Base-by-base conservation (phyloP, 2,329 filamentous ascomycete genomes). In the Capronia coronata region DNA sequence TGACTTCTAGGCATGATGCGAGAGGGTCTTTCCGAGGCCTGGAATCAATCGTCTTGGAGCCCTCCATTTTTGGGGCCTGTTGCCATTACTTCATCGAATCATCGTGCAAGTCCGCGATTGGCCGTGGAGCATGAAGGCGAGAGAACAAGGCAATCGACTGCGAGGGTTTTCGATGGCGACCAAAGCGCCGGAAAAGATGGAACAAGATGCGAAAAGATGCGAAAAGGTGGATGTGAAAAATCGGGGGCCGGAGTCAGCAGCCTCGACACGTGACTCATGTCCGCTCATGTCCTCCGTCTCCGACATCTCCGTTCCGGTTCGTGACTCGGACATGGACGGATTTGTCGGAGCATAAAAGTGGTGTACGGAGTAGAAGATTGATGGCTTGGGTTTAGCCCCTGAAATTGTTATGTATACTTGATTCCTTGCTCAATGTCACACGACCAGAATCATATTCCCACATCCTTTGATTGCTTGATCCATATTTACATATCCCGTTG, bases 241-340 rank as follows among this genome's bases (percentile, higher is more conserved):
- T 37, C 34, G 34, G 34, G 6, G n/a, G 14, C 16, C 34, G 34
- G 34, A 9, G 34, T 37, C 18, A 37, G 34, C 34, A 37, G 34
- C 18, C 16, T 19, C 4, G 34, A 6, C 34, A 18, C 16, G 14
- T 18, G 16, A 5, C 8, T 16, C 34, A 34, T 46, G 23, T 39
- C 30, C 43, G 18, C 16, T 25, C 37, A 41, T 27, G 29, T 45
- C 43, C 43, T 30, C 16, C 32, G 38, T 25, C 30, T 46, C 43
- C 43, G 43, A 16, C 19, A 37, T 37, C 5, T 37, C 34, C 34
- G 34, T 9, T 41, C 21, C 38, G 23, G 13, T 9, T n/a, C 10
- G 5, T n/a, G 21, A 7, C 19, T 18, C 34, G 34, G 34, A 37
- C 14, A 37, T 37, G 29, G 7, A 10, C 34, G 18, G 34, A 37